Base-by-base conservation (phyloP, 768 basidiomycete species). In the Boletus fagicola region DNA sequence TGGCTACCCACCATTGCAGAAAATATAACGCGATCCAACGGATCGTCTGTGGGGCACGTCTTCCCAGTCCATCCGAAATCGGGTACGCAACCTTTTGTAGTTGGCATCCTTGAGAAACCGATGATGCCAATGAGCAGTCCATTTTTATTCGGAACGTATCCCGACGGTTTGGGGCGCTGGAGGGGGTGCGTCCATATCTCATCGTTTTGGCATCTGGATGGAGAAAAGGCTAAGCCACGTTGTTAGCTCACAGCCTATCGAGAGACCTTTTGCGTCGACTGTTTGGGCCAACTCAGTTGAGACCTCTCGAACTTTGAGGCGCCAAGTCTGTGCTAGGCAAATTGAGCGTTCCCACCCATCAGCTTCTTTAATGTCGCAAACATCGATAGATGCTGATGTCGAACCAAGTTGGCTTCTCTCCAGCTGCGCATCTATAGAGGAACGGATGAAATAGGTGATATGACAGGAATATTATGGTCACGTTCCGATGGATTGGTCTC, bases 181-280 rank as follows among this genome's bases (percentile, higher is more conserved):
- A 10, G 26, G 35, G 15, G 15, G 31, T 36, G 50, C 43, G 43
- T 24, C 46, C 51, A 8, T 13, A 45, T 45, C 35, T 15, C 65
- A 16, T 50, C 39, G 12, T 22, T 35, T 28, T 22, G 51, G 33
- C 24, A 36, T 49, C 12, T 47, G 53, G 22, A 26, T 43, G 28
- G 40, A 38, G 43, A 47, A 57, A 68, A 66, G 63, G 52, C 36
- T 66, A 66, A 68, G n/a, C 63, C 65, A 66, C 65, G 66, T 66
- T 66, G 49, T 47, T 31, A 28, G 9, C 47, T 40, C 53, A 55
- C 50, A 51, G 33, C 36, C n/a, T n/a, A 18, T 40, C n/a, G n/a
- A 35, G 6, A 30, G 5, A 13, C 30, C 26, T 39, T n/a, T 31
- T 33, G 28, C 12, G 26, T 44, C 22, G 46, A 24, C 24, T 10